Evolutionary conservation across 2,329 filamentous ascomycete species (phyloP).

Genomic region (Microdochium bolleyi): DNA sequence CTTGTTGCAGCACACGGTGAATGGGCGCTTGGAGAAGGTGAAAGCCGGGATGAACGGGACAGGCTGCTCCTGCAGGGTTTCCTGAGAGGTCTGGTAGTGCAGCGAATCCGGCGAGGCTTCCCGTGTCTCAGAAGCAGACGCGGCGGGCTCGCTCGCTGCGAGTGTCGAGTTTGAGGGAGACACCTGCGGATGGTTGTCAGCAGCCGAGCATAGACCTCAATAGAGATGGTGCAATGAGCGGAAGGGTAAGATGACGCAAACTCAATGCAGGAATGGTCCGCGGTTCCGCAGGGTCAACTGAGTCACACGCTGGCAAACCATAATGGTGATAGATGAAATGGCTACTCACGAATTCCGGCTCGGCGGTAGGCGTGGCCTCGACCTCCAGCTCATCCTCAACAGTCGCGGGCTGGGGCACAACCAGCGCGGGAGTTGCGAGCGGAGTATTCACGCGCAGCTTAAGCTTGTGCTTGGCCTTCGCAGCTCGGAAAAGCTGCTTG

Average conservation of each 20-base stretch:
- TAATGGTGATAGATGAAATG: not conserved
- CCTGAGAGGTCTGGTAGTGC: not conserved
- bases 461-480: constrained; percentile 97
- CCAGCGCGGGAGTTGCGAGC: not conserved
- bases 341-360: not conserved
- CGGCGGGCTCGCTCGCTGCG: not conserved
- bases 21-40: constrained; percentile 24
- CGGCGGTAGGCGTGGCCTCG: constrained; percentile 2
- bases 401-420: constrained; percentile 10
- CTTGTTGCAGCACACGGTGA: constrained; percentile 89
- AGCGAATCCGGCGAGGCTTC: not conserved
- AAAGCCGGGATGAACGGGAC: not conserved
- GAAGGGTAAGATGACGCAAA: no score
- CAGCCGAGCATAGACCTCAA: not conserved
- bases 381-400: constrained; percentile 9
- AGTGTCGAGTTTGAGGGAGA: not conserved
- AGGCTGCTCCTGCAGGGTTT: not conserved
- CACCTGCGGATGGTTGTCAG: not conserved
- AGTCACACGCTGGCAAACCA: no score
- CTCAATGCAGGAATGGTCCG: no score
- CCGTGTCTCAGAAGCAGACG: not conserved
- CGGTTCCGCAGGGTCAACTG: no score
- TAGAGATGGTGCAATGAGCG: no score
- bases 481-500: constrained; percentile 93
- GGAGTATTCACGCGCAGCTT: constrained; percentile 59